Conservation (phyloP, 1,284 basidiomycete genomes). For the Irpex sp. region DNA sequence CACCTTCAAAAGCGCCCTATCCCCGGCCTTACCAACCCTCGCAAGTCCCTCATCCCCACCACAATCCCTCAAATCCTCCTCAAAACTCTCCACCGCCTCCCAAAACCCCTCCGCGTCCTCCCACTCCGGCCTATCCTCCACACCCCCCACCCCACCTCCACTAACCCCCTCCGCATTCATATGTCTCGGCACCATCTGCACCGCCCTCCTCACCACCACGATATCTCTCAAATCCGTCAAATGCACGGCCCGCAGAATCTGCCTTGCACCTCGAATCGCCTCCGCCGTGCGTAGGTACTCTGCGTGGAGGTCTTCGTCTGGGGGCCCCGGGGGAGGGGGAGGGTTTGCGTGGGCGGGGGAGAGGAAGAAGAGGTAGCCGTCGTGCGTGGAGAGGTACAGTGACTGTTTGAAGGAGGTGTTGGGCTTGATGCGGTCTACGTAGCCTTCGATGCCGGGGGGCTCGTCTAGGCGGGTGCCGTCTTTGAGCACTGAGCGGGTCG, state of each 20-base stretch:
- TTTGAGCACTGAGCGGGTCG: conserved; percentile 49
- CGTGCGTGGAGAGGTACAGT: conserved; percentile 71
- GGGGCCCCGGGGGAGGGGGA: conserved; percentile 62
- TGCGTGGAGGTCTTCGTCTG: conserved; percentile 29
- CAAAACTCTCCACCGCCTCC: conserved; percentile 33
- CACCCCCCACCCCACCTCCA: conserved; percentile 10
- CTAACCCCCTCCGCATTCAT: conserved; percentile 34
- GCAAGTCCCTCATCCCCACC: conserved; percentile 64
- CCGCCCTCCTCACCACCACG: conserved; percentile 55
- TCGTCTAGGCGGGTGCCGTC: conserved; percentile 59
- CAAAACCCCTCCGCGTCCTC: conserved; percentile 39
- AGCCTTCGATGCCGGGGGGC: conserved; percentile 79
- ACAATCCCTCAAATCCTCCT: conserved; percentile 54
- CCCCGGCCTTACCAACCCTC: conserved; percentile 23
- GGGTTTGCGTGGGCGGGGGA: conserved; percentile 53
- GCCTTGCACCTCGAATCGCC: conserved; percentile 57
- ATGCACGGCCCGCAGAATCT: conserved; percentile 63
- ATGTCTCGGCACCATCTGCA: conserved; percentile 39
- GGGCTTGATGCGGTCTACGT: conserved; percentile 67
- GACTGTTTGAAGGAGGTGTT: conserved; percentile 57
- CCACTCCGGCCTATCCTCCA: conserved; percentile 22
- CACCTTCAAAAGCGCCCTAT: conserved; percentile 51
- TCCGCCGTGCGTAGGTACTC: conserved; percentile 47
- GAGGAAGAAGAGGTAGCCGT: conserved; percentile 69
- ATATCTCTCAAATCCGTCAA: conserved; percentile 70